These are phyloP conservation scores for Phytophthora crassamura DNA, from an alignment of 352 stramenopile species.

Conservation along the genomic window DNA sequence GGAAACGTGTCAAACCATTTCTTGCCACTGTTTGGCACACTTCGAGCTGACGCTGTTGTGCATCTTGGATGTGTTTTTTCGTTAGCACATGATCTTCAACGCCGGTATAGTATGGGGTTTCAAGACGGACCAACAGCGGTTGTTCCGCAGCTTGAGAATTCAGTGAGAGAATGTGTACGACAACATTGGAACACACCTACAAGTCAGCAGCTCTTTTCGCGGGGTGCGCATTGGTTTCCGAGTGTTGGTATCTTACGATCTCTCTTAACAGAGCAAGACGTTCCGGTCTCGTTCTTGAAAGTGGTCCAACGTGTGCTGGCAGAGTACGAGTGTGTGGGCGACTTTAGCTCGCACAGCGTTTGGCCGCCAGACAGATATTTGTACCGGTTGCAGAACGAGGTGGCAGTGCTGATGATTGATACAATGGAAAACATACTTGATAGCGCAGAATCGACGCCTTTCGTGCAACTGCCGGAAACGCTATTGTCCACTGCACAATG, in stretches of 20 bases:
- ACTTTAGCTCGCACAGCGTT: slow-evolving; percentile 3
- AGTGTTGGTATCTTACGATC: slow-evolving; percentile 46
- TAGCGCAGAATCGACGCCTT: slow-evolving; percentile 17
- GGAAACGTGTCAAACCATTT: slow-evolving; percentile 39
- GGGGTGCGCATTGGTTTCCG: slow-evolving; percentile 52
- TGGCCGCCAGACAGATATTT: slow-evolving; percentile 33
- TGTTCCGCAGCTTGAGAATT: slow-evolving; percentile 11
- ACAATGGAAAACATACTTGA: slow-evolving; percentile 45
- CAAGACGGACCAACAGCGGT: slow-evolving; percentile 1
- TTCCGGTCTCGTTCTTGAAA: slow-evolving; percentile 42
- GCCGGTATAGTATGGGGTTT: slow-evolving; percentile 18
- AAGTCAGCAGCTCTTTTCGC: slow-evolving; percentile 40
- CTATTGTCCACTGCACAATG: slow-evolving; percentile 44
- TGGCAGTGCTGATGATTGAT: slow-evolving; percentile 50
- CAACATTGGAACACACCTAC: slow-evolving; percentile 50
- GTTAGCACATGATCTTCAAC: slow-evolving; percentile 45
- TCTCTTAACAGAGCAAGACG: slow-evolving; percentile 39
- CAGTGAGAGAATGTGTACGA: slow-evolving; percentile 47
- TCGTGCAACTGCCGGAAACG: slow-evolving; percentile 38
- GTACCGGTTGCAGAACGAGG: slow-evolving; percentile 27
- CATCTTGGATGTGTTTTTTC: slow-evolving; percentile 43
- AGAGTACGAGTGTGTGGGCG: slow-evolving; percentile 56
- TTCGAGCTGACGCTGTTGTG: slow-evolving; percentile 42
- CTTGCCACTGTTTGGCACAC: slow-evolving; percentile 23
- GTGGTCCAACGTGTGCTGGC: slow-evolving; percentile 34